Percentiles rank a stretch among this genome's conserved stretches.
Conservation (phyloP, 352 stramenopile species). For the Peronospora belbahrii region DNA sequence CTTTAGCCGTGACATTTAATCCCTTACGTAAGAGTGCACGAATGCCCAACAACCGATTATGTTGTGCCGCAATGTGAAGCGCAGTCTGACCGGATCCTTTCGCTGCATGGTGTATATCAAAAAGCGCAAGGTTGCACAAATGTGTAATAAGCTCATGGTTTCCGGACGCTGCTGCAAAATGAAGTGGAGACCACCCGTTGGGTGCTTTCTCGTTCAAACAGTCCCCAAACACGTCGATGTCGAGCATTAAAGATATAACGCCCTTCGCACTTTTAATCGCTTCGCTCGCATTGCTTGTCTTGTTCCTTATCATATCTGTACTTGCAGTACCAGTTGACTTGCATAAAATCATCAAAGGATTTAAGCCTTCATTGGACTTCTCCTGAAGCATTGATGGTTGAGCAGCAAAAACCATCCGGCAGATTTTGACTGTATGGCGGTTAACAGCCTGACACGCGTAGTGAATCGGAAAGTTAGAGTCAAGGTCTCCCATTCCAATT, state of each 20-base stretch:
- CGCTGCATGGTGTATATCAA: slow-evolving; percentile 35
- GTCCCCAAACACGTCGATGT: slow-evolving; percentile 50
- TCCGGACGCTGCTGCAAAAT: slow-evolving; percentile 39
- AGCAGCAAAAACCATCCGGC: slow-evolving; percentile 33
- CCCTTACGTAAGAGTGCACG: slow-evolving; percentile 33
- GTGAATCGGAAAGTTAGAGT: slow-evolving; percentile 45
- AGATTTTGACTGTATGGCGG: slow-evolving; percentile 36
- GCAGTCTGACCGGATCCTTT: slow-evolving; percentile 41
- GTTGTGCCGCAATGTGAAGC: slow-evolving; percentile 46
- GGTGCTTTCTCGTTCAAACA: slow-evolving; percentile 34
- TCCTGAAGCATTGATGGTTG: slow-evolving; percentile 32
- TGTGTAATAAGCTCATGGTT: slow-evolving; percentile 44
- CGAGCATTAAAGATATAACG: slow-evolving; percentile 42
- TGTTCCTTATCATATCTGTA: not conserved
- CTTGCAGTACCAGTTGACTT: slow-evolving; percentile 11
- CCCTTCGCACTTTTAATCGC: slow-evolving; percentile 20
- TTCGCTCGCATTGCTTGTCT: slow-evolving; percentile 2
- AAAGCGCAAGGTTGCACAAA: slow-evolving; percentile 24
- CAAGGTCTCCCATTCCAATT: slow-evolving; percentile 37
- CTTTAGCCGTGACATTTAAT: slow-evolving; percentile 35
- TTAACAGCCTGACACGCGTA: slow-evolving; percentile 55
- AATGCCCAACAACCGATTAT: slow-evolving; percentile 26
- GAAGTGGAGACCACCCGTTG: slow-evolving; percentile 42
- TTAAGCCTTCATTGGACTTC: slow-evolving; percentile 28
- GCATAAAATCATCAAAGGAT: slow-evolving; percentile 49